These are phyloP conservation scores for Rhododendron henanense DNA, from an alignment of 148 eudicot species.

Conservation along the genomic window DNA sequence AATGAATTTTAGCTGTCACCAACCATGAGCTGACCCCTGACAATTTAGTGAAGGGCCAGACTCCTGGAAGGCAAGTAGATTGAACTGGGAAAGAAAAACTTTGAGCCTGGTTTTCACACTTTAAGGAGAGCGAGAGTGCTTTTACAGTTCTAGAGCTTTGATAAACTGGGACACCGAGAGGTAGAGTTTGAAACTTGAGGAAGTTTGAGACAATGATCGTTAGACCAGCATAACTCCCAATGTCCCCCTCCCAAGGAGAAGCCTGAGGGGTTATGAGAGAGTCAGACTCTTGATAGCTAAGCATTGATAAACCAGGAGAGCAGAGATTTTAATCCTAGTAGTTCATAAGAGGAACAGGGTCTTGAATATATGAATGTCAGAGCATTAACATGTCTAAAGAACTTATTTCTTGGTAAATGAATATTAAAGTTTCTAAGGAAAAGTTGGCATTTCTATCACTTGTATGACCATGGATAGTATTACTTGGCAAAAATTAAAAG, in stretches of 20 bases:
- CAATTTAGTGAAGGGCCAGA: not conserved
- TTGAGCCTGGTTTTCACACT: not conserved
- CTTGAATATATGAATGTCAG: not conserved
- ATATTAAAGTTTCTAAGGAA: not conserved
- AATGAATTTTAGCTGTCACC: not conserved
- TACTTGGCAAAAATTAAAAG: not conserved
- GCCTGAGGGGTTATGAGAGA: not conserved
- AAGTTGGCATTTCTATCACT: not conserved
- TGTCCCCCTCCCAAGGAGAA: not conserved
- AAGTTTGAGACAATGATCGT: not conserved
- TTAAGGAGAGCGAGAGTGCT: not conserved
- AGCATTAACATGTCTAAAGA: not conserved
- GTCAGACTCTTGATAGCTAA: not conserved
- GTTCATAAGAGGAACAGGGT: not conserved
- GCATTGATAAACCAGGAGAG: not conserved
- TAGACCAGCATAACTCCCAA: not conserved
- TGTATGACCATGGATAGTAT: not conserved
- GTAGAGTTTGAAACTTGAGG: not conserved
- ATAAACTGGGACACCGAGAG: not conserved
- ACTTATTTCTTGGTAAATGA: not conserved
- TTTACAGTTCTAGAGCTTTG: not conserved
- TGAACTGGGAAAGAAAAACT: not conserved
- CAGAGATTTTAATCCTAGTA: not conserved
- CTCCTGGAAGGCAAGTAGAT: not conserved
- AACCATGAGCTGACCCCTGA: not conserved